These are phyloP conservation scores for Claviceps sp. DNA, from an alignment of 2,329 filamentous ascomycete genomes.

Conservation along the genomic window DNA sequence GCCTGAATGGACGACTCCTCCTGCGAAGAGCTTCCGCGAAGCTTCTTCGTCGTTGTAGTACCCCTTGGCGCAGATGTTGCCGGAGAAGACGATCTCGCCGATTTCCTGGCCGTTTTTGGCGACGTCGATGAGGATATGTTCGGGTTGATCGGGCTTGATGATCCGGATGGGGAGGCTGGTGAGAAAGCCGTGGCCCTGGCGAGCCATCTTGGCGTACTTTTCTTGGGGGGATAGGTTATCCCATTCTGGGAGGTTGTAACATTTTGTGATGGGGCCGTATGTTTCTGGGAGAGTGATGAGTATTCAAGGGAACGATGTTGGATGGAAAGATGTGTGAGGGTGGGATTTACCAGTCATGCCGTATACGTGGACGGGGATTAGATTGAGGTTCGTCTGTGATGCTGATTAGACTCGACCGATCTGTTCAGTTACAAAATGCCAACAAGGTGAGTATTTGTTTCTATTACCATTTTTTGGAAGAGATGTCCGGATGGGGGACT, in stretches of 20 bases:
- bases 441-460: too few species aligned
- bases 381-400: constrained; percentile 48
- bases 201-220: constrained; percentile 79
- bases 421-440: too few species aligned
- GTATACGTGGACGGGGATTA: constrained; percentile 87
- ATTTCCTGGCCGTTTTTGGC: constrained; percentile 35
- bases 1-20: constrained; percentile 76
- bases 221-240: constrained; percentile 57
- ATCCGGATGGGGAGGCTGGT: constrained; percentile 70
- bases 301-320: background rate
- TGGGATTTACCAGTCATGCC: constrained; percentile 43
- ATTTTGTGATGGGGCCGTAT: constrained; percentile 90
- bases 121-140: constrained; percentile 37
- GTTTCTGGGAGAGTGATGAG: constrained; percentile 42
- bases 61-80: constrained; percentile 83
- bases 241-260: constrained; percentile 80
- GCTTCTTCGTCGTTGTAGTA: constrained; percentile 87
- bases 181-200: constrained; percentile 86
- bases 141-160: constrained; percentile 63
- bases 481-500: constrained; percentile 80
- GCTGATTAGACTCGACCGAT: background rate
- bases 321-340: background rate
- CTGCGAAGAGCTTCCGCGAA: constrained; percentile 74
- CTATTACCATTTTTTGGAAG: constrained; percentile 75
- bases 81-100: constrained; percentile 60